phyloP scores from a whole-genome alignment of 352 stramenopile species.

The Phytophthora sp. region DNA sequence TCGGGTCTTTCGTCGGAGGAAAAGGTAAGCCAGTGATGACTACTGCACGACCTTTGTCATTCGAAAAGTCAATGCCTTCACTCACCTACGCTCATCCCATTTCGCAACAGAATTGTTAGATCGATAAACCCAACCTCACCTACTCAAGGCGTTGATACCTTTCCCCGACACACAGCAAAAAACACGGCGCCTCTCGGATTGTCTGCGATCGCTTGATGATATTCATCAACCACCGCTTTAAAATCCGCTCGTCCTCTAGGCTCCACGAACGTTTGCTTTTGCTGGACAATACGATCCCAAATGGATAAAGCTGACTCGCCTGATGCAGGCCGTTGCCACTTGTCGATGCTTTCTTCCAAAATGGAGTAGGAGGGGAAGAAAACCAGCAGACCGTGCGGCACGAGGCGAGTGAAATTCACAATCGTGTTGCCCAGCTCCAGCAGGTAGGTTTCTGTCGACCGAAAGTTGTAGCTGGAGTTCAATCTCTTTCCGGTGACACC shows the following conservation, averaged over 20 bases:
- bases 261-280: conserved; percentile 85
- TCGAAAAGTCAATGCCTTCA: conserved; percentile 99
- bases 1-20: conserved; percentile 96
- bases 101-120: conserved; percentile 2
- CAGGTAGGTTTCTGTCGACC: conserved; percentile 94
- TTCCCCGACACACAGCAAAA: conserved; percentile 98
- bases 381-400: conserved; percentile 97
- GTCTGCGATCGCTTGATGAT: conserved; percentile 72
- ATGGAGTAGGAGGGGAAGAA: conserved; percentile 99
- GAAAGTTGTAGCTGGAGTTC: conserved; percentile 95
- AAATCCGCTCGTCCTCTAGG: conserved; percentile 77
- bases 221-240: conserved; percentile 81
- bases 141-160: conserved; percentile 55
- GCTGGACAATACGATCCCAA: conserved; percentile 78
- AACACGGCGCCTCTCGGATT: conserved; percentile 93
- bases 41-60: conserved; percentile 97
- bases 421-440: conserved; percentile 97
- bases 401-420: conserved; percentile 92
- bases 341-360: conserved; percentile 87
- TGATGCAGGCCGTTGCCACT: conserved; percentile 65
- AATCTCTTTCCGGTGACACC: conserved; percentile 94
- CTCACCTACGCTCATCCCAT: conserved; percentile 79
- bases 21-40: conserved; percentile 99
- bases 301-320: conserved; percentile 63
- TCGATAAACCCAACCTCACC: neutral